Base-by-base conservation (phyloP, 352 stramenopile species). In the Plasmopara muralis region DNA sequence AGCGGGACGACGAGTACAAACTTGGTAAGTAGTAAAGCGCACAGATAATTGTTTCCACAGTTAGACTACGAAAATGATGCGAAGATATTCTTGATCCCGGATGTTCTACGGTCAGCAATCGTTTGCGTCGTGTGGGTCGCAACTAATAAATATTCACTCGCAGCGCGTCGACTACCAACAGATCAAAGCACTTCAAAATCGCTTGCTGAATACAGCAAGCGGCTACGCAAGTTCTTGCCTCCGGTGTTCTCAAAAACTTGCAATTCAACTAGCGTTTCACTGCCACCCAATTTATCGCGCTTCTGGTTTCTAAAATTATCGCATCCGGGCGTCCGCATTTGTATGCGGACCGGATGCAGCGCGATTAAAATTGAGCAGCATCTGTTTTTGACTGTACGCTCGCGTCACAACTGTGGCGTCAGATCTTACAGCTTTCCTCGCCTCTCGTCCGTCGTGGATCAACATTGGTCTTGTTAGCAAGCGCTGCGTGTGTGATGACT, bases 91-190 rank as follows among this genome's bases (percentile, higher is more conserved):
- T 34, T 47, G 41, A 31, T 47, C 8, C 41, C 41, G 9, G 18
- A 7, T 7, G 34, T 47, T 10, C 18, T 10, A 20, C 25, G 42
- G 34, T 35, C 20, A n/a, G 43, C 43, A 16, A 31, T 43, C 9
- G 3, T 55, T 5, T 48, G 40, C 16, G 14, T 29, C 49, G 20
- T 43, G 9, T 29, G 48, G 42, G 20, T 30, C 49, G 1, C 49
- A 55, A 13, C 49, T 40, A 10, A 55, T 55, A 29, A 43, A 14
- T 35, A 5, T 55, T 25, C 40, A 49, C 30, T 55, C 39, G n/a
- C 39, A 49, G n/a, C 34, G 39, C 9, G 30, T 40, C 7, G 7
- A 34, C 14, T 9, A 43, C 31, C 1, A 43, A 15, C 49, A 43
- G 15, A 47, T 43, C 40, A 43, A 43, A 30, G 41, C 18, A 10